Evolutionary conservation across 2,329 filamentous ascomycete species (phyloP).

Genomic region (Talaromyces sp.): DNA sequence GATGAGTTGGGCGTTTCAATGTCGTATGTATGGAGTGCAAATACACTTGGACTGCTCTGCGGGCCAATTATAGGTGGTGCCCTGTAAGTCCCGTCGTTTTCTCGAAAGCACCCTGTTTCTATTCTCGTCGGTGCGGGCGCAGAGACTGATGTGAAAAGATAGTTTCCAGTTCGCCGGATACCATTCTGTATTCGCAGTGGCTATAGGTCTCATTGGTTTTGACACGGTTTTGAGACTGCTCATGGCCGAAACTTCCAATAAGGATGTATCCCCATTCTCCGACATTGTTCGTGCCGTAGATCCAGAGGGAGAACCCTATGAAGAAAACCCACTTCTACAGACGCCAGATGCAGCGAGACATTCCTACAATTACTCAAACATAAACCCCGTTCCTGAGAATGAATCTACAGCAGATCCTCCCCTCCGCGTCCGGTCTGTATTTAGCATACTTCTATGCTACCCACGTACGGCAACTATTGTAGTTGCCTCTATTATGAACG

Average conservation of each 20-base stretch:
- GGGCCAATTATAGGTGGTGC: not conserved
- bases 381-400: not conserved
- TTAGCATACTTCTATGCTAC: not conserved
- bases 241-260: not conserved
- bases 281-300: not conserved
- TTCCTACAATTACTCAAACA: not conserved
- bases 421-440: not conserved
- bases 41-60: not conserved
- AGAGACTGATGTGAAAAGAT: not conserved
- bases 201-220: not conserved
- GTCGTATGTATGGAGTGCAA: not conserved
- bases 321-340: not conserved
- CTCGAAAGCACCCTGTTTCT: not conserved
- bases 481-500: not conserved
- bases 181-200: not conserved
- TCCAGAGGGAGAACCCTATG: not conserved
- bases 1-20: not conserved
- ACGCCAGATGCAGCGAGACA: not conserved
- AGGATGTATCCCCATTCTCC: not conserved
- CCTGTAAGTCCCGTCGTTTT: not conserved
- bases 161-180: not conserved
- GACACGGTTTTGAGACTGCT: not conserved
- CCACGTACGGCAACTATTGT: not conserved
- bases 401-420: not conserved
- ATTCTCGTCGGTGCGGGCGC: not conserved